phyloP scores from a whole-genome alignment of 2,329 filamentous ascomycete species.

The Ceratocystis albifundus region DNA sequence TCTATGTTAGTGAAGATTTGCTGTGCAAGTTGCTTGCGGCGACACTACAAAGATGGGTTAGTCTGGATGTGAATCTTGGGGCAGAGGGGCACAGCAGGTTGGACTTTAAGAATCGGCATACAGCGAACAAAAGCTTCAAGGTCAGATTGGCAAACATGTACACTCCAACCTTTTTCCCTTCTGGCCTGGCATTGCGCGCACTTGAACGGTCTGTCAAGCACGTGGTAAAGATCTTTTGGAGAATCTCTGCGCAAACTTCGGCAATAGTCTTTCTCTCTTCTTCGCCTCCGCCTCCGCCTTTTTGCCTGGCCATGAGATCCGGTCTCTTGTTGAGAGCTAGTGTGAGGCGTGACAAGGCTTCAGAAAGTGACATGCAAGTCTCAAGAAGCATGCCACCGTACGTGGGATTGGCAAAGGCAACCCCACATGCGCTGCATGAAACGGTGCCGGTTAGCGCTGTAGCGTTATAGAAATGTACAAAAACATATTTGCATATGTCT shows the following conservation, averaged over 20 bases:
- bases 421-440: slow-evolving; percentile 58
- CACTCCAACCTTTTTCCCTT: slow-evolving; percentile 76
- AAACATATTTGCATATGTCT: background rate
- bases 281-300: slow-evolving; percentile 36
- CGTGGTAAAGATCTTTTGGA: slow-evolving; percentile 82
- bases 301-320: slow-evolving; percentile 48
- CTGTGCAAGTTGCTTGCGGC: slow-evolving; percentile 70
- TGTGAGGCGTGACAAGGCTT: slow-evolving; percentile 68
- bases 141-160: slow-evolving; percentile 89
- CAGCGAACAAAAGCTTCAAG: slow-evolving; percentile 74
- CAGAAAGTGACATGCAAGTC: slow-evolving; percentile 70
- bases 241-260: slow-evolving; percentile 76
- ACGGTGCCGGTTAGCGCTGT: background rate
- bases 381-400: slow-evolving; percentile 73
- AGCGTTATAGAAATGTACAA: background rate
- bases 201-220: slow-evolving; percentile 72
- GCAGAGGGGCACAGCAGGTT: background rate
- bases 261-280: slow-evolving; percentile 67
- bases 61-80: slow-evolving; percentile 18
- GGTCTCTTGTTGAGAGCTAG: slow-evolving; percentile 73
- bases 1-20: slow-evolving; percentile 85
- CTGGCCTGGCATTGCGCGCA: slow-evolving; percentile 54
- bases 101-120: slow-evolving; percentile 31
- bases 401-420: slow-evolving; percentile 65
- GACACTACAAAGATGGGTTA: slow-evolving; percentile 42